Base-by-base conservation (phyloP, 306 rosid species). In the Cercis canadensis region DNA sequence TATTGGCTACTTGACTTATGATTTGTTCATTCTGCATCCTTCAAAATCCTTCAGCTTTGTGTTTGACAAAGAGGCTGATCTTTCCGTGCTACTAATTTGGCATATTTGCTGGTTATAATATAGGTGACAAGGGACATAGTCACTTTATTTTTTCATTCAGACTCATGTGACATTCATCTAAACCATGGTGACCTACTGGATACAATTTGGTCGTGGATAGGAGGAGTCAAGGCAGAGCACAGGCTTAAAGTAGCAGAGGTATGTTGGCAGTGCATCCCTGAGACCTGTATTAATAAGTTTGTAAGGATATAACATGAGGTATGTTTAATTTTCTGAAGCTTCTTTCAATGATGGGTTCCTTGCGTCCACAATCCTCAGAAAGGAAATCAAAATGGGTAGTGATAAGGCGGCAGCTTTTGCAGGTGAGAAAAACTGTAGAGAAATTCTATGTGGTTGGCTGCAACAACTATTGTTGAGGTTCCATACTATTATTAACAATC, bases 221-320 rank as follows among this genome's bases (percentile, higher is more conserved):
- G 98, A 82, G 84, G 98, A 82, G 84, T 93, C 69, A 75, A 87
- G 86, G 87, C 82, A 65, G 96, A 87, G 73, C 87, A 87, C 34
- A 90, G 97, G 78, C 83, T 73, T 40, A 90, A 93, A 93, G 97
- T 90, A 70, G 97, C 96, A 7, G 98, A 93, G 96, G 98, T 93
- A 87, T 64, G 78, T 74, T 75, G 67, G 66, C 70, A n/a, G n/a
- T 61, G 65, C 67, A 65, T 53, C 58, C 46, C 13, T 41, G 70
- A 72, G 46, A 66, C 58, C 37, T 69, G 44, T 57, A 57, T 61
- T 56, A 40, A 36, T 44, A 53, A 65, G 36, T 60, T 34, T 45
- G 63, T 60, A 49, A 17, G 77, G 61, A 41, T 75, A 40, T 75
- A 77, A 63, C 46, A 79, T 82, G 56, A 77, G 72, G 17, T 39